A percentile compares a stretch with the other conserved stretches of the same genome.
phyloP scores from a whole-genome alignment of 2,329 filamentous ascomycete genomes.

The Zasmidium cellare region DNA sequence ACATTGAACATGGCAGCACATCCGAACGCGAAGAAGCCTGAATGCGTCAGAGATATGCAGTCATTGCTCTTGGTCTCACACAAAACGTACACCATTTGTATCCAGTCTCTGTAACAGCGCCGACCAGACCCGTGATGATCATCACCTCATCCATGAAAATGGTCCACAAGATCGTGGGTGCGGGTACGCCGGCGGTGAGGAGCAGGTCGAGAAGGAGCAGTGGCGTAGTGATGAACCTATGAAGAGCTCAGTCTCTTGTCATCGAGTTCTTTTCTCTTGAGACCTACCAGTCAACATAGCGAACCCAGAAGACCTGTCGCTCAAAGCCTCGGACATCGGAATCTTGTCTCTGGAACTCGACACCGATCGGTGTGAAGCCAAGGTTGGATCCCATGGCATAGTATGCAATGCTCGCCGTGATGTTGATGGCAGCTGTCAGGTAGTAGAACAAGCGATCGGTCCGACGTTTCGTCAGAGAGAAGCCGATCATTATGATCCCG shows the following conservation, averaged over 20 bases:
- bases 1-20: conserved; percentile 56
- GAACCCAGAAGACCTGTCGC: conserved; percentile 62
- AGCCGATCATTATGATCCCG: conserved; percentile 51
- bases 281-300: conserved; percentile 60
- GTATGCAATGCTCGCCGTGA: conserved; percentile 59
- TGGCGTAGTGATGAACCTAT: conserved; percentile 56
- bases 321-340: conserved; percentile 49
- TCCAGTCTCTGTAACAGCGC: conserved; percentile 57
- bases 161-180: conserved; percentile 60
- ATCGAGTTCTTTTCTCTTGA: too few species aligned
- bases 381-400: conserved; percentile 64
- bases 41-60: neutral
- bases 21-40: conserved; percentile 34
- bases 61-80: conserved; percentile 24
- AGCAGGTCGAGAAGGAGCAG: conserved; percentile 60
- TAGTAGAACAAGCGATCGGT: conserved; percentile 60
- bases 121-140: conserved; percentile 62
- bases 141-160: conserved; percentile 62
- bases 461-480: conserved; percentile 51
- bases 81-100: conserved; percentile 67
- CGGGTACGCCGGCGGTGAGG: conserved; percentile 61
- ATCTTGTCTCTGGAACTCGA: conserved; percentile 52
- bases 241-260: neutral
- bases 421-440: conserved; percentile 55
- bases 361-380: conserved; percentile 60